Percentiles rank a stretch among this genome's conserved stretches.
phyloP scores from a whole-genome alignment of 2,329 filamentous ascomycete species.

The Exophiala spinifera region DNA sequence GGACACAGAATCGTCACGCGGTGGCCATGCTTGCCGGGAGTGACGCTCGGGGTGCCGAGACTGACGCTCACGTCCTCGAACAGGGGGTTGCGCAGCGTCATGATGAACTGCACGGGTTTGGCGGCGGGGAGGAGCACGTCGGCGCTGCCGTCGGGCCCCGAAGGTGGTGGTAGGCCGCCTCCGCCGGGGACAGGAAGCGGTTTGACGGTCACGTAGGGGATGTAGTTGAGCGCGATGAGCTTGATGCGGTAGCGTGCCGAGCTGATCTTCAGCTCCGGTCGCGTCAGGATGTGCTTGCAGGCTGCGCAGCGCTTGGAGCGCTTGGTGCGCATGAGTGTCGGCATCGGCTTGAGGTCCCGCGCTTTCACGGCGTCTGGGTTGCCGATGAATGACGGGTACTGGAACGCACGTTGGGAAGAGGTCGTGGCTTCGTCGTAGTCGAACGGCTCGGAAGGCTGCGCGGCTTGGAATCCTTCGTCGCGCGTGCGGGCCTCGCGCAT shows the following conservation, averaged over 20 bases:
- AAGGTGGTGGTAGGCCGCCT: slow-evolving; percentile 27
- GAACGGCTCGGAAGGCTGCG: slow-evolving; percentile 48
- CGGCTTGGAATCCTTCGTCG: slow-evolving; percentile 68
- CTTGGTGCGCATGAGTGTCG: slow-evolving; percentile 82
- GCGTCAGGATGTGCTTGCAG: slow-evolving; percentile 92
- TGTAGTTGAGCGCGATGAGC: slow-evolving; percentile 81
- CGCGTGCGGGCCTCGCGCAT: slow-evolving; percentile 76
- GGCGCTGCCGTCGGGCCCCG: slow-evolving; percentile 27
- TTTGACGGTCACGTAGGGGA: slow-evolving; percentile 70
- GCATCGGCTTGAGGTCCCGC: slow-evolving; percentile 74
- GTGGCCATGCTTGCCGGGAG: slow-evolving; percentile 71
- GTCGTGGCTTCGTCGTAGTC: slow-evolving; percentile 25
- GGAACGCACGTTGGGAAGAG: slow-evolving; percentile 28
- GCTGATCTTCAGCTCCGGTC: slow-evolving; percentile 85
- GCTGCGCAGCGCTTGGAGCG: slow-evolving; percentile 88
- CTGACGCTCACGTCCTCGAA: slow-evolving; percentile 88
- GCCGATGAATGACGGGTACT: slow-evolving; percentile 52
- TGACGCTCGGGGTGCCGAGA: slow-evolving; percentile 76
- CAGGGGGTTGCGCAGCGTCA: slow-evolving; percentile 90
- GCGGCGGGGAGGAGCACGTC: slow-evolving; percentile 50
- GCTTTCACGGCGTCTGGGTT: slow-evolving; percentile 56
- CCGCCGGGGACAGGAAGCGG: slow-evolving; percentile 47
- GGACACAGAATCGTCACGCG: slow-evolving; percentile 91
- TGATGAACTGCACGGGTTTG: slow-evolving; percentile 69
- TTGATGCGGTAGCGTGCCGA: slow-evolving; percentile 91